Evolutionary conservation across 768 basidiomycete genomes (phyloP), one percentile per base, ranked within the genome.

Genomic region (Mycena leptocephala): DNA sequence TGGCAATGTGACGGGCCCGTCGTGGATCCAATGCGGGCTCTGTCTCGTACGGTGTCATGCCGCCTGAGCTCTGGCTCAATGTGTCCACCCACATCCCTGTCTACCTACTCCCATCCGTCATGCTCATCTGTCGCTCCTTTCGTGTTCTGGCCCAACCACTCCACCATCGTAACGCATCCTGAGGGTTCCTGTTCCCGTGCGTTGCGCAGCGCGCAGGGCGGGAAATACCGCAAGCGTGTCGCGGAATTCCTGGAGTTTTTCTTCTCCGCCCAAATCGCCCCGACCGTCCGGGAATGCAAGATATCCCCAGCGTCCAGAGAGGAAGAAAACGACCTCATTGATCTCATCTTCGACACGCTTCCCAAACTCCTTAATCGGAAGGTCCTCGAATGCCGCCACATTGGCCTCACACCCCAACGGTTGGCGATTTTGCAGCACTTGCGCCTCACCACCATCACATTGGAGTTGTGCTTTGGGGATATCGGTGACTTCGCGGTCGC

Each of bases 81-180:
- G 79, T 86, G 30, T 84, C 85, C 72, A 78, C 80, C 13, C 78
- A 81, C 59, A 83, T 87, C 69, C 79, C 79, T 22, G 26, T 77
- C 26, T 37, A 76, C 7, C 82, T 83, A 61, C 79, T 87, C 20
- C 80, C 79, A 13, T 75, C 83, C 14, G 71, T 81, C n/a, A 83
- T 84, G 5, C 79, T 84, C 51, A 80, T 82, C 39, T 86, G 83
- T 67, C 80, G 80, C 5, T 62, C 75, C 7, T 87, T 87, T 59
- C 83, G 83, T 5, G 79, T 76, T 41, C 78, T 87, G 53, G 84
- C 85, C 13, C 86, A 87, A 69, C 86, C 86, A 22, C 74, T 85
- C n/a, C 83, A 5, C 85, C 85, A 14, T 86, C 84, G 76, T 83
- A 84, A 59, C 83, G 82, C 20, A 81, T 82, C 18, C 84, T 81